A percentile compares a stretch with the other conserved stretches of the same genome.
phyloP scores from a whole-genome alignment of 2,329 filamentous ascomycete species.

The Xylaria arbuscula region DNA sequence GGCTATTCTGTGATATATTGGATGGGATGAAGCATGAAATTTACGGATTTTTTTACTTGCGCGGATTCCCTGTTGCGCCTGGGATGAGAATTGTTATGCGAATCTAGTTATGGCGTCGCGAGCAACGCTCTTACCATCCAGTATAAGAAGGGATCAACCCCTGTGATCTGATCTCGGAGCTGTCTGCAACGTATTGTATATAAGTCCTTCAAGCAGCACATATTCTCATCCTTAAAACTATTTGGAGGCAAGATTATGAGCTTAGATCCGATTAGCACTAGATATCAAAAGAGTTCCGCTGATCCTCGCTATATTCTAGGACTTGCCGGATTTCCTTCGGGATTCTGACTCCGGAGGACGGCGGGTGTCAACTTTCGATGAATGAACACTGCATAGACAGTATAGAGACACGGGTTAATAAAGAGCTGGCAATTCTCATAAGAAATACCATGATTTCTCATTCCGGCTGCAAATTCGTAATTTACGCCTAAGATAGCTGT shows the following conservation, averaged over 20 bases:
- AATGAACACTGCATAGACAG: too few species aligned
- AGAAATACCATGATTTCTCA: too few species aligned
- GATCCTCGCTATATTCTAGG: background rate
- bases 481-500: background rate
- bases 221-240: background rate
- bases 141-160: background rate
- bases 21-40: background rate
- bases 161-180: background rate
- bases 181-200: background rate
- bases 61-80: background rate
- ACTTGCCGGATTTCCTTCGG: background rate
- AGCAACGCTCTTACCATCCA: background rate
- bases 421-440: too few species aligned
- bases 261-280: background rate
- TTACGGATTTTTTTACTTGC: background rate
- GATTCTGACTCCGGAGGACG: background rate
- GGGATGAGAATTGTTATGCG: too few species aligned
- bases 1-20: constrained; percentile 40
- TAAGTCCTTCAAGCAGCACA: background rate
- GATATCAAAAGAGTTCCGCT: background rate
- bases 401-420: too few species aligned
- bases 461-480: too few species aligned
- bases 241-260: background rate
- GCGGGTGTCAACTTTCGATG: background rate
- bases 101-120: too few species aligned